A percentile compares a stretch with the other conserved stretches of the same genome.
Conservation (phyloP, 164 flowering plant species). For the Protea cynaroides region DNA sequence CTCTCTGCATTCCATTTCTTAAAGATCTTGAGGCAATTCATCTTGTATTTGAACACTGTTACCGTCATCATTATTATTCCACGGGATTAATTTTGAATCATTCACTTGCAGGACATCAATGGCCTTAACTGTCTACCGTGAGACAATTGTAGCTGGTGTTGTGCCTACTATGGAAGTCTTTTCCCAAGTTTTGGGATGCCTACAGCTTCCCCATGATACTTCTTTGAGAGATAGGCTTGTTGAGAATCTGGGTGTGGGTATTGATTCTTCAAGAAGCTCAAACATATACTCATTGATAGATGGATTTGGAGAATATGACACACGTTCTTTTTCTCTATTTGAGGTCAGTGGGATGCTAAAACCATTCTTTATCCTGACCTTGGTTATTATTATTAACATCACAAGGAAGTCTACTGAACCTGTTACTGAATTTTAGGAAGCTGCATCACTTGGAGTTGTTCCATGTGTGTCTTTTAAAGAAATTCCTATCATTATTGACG, state of each 20-base stretch:
- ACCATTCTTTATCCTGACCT: neutral
- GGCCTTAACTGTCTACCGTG: constrained; percentile 68
- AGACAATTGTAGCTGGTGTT: constrained; percentile 49
- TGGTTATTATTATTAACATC: neutral
- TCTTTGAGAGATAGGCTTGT: constrained; percentile 48
- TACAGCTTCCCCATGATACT: constrained; percentile 69
- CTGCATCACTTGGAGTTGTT: constrained; percentile 77
- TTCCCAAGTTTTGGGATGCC: constrained; percentile 75
- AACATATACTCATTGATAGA: constrained; percentile 60
- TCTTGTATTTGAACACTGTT: no score
- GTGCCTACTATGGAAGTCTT: constrained; percentile 57
- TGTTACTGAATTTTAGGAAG: constrained; percentile 49
- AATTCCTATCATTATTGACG: constrained; percentile 64
- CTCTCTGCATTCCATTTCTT: no score
- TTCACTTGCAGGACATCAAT: constrained; percentile 61
- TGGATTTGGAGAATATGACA: constrained; percentile 93
- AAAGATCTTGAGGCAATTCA: no score
- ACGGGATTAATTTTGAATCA: constrained; percentile 1
- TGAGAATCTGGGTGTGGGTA: constrained; percentile 53
- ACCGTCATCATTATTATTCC: neutral
- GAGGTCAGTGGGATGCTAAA: constrained; percentile 49
- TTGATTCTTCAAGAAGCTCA: constrained; percentile 36
- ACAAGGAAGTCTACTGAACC: neutral
- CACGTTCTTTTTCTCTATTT: constrained; percentile 78
- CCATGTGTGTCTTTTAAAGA: constrained; percentile 56